Conservation (phyloP, 2,329 filamentous ascomycete genomes). For the Trichoderma asperellum region DNA sequence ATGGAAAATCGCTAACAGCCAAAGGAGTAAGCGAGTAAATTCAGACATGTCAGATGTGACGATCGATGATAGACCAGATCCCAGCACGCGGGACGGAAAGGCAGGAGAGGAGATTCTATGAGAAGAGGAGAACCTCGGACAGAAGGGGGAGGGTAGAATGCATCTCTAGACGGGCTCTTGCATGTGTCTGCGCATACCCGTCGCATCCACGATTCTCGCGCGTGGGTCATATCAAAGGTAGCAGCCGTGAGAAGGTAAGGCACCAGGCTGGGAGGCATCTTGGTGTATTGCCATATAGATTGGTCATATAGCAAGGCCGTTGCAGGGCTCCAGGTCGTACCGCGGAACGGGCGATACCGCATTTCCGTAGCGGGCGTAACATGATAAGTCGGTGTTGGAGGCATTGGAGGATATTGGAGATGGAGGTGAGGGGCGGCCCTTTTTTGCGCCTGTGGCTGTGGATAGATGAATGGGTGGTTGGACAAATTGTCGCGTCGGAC, state of each 20-base stretch:
- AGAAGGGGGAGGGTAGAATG: not conserved
- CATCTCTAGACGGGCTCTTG: constrained; percentile 7
- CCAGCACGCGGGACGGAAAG: not conserved
- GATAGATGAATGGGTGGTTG: constrained; percentile 10
- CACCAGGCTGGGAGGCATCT: not conserved
- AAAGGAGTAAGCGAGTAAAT: not conserved
- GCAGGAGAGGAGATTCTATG: not conserved
- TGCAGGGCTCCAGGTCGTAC: not conserved
- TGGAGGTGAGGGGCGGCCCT: constrained; percentile 21
- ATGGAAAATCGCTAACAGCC: not conserved
- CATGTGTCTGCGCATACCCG: constrained; percentile 15
- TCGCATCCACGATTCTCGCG: constrained; percentile 9
- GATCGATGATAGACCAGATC: constrained; percentile 14
- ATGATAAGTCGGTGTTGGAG: not conserved
- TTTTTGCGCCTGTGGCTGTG: constrained; percentile 16
- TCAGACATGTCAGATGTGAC: constrained; percentile 12
- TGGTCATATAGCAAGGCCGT: not conserved
- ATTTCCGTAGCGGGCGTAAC: not conserved
- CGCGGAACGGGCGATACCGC: constrained; percentile 6
- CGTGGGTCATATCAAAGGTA: not conserved
- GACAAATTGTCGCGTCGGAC: constrained; percentile 1
- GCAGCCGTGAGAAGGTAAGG: constrained; percentile 1
- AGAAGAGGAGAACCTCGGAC: constrained; percentile 19
- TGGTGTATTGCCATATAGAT: not conserved
- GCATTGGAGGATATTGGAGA: not conserved